Percentiles rank a stretch among this genome's conserved stretches.
These are phyloP conservation scores for Rhizophagus sp. DNA, from an alignment of 192 early-diverging fungal species.

Conservation along the genomic window DNA sequence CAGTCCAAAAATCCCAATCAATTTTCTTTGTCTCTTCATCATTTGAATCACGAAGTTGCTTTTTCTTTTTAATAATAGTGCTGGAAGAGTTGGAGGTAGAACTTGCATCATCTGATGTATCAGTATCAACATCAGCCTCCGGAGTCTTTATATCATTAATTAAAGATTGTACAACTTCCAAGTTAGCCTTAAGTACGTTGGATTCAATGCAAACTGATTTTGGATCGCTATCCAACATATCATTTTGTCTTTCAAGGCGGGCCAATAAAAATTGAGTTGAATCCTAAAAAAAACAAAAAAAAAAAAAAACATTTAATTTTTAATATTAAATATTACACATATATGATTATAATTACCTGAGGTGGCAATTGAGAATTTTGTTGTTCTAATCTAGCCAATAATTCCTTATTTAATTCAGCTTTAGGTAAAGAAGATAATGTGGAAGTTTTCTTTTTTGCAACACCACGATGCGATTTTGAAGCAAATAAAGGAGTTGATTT, in stretches of 20 bases:
- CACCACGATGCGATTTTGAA: neutral
- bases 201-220: constrained; percentile 63
- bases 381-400: constrained; percentile 54
- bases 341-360: constrained; percentile 39
- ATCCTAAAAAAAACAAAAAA: constrained; percentile 45
- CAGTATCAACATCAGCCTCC: neutral
- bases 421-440: neutral
- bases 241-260: constrained; percentile 60
- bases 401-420: constrained; percentile 33
- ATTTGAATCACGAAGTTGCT: constrained; percentile 8
- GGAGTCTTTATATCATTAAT: constrained; percentile 40
- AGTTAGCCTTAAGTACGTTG: constrained; percentile 56
- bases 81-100: constrained; percentile 12
- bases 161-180: constrained; percentile 51
- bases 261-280: constrained; percentile 58
- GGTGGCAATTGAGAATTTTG: constrained; percentile 56
- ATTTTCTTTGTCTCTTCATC: constrained; percentile 38
- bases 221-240: constrained; percentile 56
- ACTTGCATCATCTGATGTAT: neutral
- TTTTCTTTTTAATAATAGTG: constrained; percentile 16
- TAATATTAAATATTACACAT: neutral
- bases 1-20: constrained; percentile 85
- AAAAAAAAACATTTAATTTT: neutral
- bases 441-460: neutral
- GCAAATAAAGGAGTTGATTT: neutral